These are phyloP conservation scores for Globisporangium alternatum DNA, from an alignment of 352 stramenopile species.

Conservation along the genomic window DNA sequence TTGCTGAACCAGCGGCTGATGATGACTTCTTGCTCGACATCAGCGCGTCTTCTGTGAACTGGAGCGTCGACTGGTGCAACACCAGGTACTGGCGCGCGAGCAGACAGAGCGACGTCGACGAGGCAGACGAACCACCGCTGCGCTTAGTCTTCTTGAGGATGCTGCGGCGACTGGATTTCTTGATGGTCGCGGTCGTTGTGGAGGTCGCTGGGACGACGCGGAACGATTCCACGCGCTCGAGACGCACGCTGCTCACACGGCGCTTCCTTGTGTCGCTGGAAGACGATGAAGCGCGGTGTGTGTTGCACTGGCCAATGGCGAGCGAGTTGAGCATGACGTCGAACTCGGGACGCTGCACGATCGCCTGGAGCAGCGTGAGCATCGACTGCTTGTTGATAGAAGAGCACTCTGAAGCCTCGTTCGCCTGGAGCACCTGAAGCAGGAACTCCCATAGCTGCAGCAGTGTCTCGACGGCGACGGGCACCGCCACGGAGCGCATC, in stretches of 20 bases:
- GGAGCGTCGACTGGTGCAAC: constrained; percentile 63
- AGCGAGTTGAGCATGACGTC: constrained; percentile 53
- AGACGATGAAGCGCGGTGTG: constrained; percentile 22
- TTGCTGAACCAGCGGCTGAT: background rate
- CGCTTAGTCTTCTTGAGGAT: constrained; percentile 22
- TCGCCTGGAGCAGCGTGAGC: constrained; percentile 33
- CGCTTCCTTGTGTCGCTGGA: constrained; percentile 19
- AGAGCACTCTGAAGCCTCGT: constrained; percentile 19
- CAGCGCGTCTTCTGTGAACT: constrained; percentile 39
- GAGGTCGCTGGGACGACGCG: constrained; percentile 12
- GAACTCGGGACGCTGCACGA: constrained; percentile 53
- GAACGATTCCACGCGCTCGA: constrained; percentile 14
- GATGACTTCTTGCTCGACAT: constrained; percentile 16
- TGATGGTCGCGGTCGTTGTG: constrained; percentile 11
- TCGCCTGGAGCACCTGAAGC: constrained; percentile 36
- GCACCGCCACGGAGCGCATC: constrained; percentile 25
- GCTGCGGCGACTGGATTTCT: constrained; percentile 16
- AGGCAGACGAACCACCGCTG: constrained; percentile 21
- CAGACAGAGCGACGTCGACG: constrained; percentile 36
- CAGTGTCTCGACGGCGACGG: constrained; percentile 21
- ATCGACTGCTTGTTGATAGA: constrained; percentile 18
- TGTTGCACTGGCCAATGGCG: constrained; percentile 46
- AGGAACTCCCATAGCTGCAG: constrained; percentile 60
- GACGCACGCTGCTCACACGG: constrained; percentile 16
- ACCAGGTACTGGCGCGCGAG: constrained; percentile 51